phyloP scores from a whole-genome alignment of 768 basidiomycete species.

The Amanita thiersii region DNA sequence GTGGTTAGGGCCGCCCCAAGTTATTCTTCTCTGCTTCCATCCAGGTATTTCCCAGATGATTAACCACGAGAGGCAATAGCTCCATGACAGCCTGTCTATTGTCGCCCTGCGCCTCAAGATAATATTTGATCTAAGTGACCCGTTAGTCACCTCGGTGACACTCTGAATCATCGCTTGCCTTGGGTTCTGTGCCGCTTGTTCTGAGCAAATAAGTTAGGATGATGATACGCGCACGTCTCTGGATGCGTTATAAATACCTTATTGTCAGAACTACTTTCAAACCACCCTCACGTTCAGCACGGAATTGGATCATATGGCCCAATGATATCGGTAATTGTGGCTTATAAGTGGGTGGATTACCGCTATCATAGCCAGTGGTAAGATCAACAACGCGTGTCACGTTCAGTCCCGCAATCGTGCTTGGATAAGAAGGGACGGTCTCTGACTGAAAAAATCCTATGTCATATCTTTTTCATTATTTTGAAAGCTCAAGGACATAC shows the following conservation, averaged over 20 bases:
- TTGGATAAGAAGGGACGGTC: slow-evolving; percentile 41
- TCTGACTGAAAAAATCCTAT: background rate
- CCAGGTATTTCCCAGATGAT: slow-evolving; percentile 60
- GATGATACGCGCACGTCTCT: background rate
- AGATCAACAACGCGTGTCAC: slow-evolving; percentile 67
- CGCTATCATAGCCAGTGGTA: slow-evolving; percentile 71
- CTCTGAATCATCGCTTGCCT: slow-evolving; percentile 41
- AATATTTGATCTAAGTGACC: slow-evolving; percentile 69
- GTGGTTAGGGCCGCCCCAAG: slow-evolving; percentile 3
- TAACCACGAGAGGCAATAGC: slow-evolving; percentile 47
- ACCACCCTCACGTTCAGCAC: slow-evolving; percentile 36
- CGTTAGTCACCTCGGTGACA: slow-evolving; percentile 11
- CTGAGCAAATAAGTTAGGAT: slow-evolving; percentile 24
- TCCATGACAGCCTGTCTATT: slow-evolving; percentile 36
- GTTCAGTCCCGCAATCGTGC: slow-evolving; percentile 46
- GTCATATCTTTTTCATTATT: background rate
- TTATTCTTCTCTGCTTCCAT: slow-evolving; percentile 47
- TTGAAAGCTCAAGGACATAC: slow-evolving; percentile 18
- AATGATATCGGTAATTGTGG: slow-evolving; percentile 65
- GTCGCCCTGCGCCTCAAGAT: slow-evolving; percentile 71
- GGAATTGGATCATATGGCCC: slow-evolving; percentile 82
- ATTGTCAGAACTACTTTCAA: slow-evolving; percentile 60
- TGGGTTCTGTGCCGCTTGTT: slow-evolving; percentile 88
- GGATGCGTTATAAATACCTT: slow-evolving; percentile 33
- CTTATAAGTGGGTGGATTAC: slow-evolving; percentile 55